Base-by-base conservation (phyloP, 176 grass and related monocot genomes). In the Oryza australiensis region DNA sequence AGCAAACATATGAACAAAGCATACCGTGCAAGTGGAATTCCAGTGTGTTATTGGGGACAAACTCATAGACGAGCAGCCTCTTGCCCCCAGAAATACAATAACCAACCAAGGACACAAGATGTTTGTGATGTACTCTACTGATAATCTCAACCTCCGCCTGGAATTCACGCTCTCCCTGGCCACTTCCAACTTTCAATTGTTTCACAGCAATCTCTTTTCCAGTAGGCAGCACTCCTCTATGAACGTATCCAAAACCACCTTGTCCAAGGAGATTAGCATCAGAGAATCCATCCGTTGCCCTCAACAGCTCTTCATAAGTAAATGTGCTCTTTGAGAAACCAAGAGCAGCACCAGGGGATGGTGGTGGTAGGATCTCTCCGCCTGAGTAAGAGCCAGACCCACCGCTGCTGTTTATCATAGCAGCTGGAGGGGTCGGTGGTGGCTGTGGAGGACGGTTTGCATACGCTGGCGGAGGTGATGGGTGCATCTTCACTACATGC, bases 11-110 rank as follows among this genome's bases (percentile, higher is more conserved):
- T 33, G 10, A 46, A 34, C 4, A 35, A 16, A 82, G 40, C 88
- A 57, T 92, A 97, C 94, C 87, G 40, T 97, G 94, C 75, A 97
- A 83, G 85, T 97, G 94, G 57, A 89, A 97, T 29, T 97, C 86
- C 42, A 97, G 55, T 12, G 91, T 97, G 72, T 89, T 83, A 29
- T 97, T 97, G 64, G 94, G 86, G 41, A 97, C 94, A 89, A 90
- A 97, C 62, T 97, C 94, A 30, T 92, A 97, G 40, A 97, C 94
- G 71, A 97, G 90, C 43, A 97, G 68, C 46, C 90, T 97, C 41
- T 87, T 86, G 62, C 84, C 89, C 37, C 94, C 94, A 3, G 91
- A 91, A 68, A 93, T 88, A 77, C 94, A 97, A 51, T 92, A 93
- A 40, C 91, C 94, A 80, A 97, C 88, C 62, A 97, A 87, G 7